These are phyloP conservation scores for Solanum arcanum DNA, from an alignment of 257 asterid species.

Conservation along the genomic window DNA sequence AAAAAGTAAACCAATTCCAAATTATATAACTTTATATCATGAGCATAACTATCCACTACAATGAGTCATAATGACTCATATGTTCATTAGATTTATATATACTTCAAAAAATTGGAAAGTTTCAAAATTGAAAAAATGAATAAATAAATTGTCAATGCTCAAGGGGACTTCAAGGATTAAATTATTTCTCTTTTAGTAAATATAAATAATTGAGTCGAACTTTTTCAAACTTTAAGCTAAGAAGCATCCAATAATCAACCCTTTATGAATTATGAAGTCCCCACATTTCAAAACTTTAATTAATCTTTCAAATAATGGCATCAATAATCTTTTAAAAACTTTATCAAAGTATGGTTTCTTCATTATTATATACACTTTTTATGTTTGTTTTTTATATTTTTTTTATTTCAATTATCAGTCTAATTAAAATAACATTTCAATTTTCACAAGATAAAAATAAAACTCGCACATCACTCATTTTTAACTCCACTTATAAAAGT, in stretches of 20 bases:
- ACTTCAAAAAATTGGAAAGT: neutral
- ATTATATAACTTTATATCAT: neutral
- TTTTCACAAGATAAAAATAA: neutral
- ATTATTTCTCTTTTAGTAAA: neutral
- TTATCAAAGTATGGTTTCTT: neutral
- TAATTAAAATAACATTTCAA: too few species aligned
- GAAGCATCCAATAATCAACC: neutral
- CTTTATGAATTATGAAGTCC: neutral
- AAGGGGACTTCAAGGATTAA: neutral
- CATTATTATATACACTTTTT: too few species aligned
- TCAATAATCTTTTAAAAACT: neutral
- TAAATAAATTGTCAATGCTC: neutral
- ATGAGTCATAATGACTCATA: neutral
- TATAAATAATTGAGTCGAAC: neutral
- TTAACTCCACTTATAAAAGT: neutral
- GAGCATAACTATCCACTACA: neutral
- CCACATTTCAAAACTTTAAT: neutral
- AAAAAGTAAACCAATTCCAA: neutral
- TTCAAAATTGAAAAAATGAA: neutral
- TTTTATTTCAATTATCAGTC: too few species aligned
- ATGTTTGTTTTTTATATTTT: too few species aligned
- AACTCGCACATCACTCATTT: too few species aligned
- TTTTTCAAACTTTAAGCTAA: neutral
- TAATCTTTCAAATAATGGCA: neutral
- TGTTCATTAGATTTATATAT: neutral